phyloP scores from a whole-genome alignment of 331 rosid genomes.

The Erythrophleum ivorense region DNA sequence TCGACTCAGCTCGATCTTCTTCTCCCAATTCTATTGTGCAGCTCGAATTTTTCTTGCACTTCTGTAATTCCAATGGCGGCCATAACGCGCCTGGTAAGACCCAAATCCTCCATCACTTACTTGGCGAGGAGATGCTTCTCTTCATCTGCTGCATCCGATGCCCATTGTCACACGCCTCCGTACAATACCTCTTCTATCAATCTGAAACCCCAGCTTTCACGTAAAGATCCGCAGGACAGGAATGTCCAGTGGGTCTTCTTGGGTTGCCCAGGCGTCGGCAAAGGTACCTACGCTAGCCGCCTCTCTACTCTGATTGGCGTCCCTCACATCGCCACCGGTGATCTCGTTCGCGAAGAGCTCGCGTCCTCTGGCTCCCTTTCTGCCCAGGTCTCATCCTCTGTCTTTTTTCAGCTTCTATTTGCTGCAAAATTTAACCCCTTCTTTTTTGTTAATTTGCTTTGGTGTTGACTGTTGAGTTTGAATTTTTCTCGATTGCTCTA shows the following conservation, averaged over 20 bases:
- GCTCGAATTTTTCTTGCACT: neutral
- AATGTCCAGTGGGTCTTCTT: slow-evolving; percentile 89
- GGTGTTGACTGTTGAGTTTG: slow-evolving; percentile 1
- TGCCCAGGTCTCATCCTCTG: slow-evolving; percentile 53
- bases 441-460: neutral
- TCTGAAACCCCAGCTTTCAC: slow-evolving; percentile 31
- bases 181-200: slow-evolving; percentile 22
- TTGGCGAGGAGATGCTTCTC: slow-evolving; percentile 49
- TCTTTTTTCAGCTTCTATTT: neutral
- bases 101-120: slow-evolving; percentile 40
- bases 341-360: slow-evolving; percentile 95
- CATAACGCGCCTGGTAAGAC: slow-evolving; percentile 67
- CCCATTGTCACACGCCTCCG: slow-evolving; percentile 38
- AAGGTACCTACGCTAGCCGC: slow-evolving; percentile 94
- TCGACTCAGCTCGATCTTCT: neutral
- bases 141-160: slow-evolving; percentile 44
- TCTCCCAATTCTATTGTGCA: neutral
- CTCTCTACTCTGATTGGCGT: slow-evolving; percentile 77
- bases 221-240: slow-evolving; percentile 58
- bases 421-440: slow-evolving; percentile 4
- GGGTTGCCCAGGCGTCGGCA: slow-evolving; percentile 97
- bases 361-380: slow-evolving; percentile 76
- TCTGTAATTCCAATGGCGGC: slow-evolving; percentile 68
- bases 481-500: neutral
- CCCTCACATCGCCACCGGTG: slow-evolving; percentile 95